Percentiles rank a stretch among this genome's conserved stretches.
phyloP scores from a whole-genome alignment of 2,329 filamentous ascomycete genomes.

The Ophiostoma perfectum region DNA sequence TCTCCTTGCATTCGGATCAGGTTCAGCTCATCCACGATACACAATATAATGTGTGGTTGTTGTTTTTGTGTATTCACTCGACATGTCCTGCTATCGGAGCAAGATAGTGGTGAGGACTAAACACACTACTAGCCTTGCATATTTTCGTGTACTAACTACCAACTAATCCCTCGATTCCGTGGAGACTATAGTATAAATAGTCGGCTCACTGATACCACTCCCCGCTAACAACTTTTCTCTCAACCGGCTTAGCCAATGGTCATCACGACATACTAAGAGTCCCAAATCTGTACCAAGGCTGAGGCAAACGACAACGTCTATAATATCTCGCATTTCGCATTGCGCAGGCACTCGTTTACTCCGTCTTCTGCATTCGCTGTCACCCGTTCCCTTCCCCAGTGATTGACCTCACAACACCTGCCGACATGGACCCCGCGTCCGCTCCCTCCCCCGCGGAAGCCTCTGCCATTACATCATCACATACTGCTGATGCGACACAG shows the following conservation, averaged over 20 bases:
- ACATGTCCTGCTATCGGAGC: neutral
- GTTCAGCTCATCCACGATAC: too few species aligned
- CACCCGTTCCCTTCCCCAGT: neutral
- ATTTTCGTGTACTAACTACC: neutral
- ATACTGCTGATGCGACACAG: neutral
- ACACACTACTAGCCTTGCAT: neutral
- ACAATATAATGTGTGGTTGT: too few species aligned
- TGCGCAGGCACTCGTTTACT: neutral
- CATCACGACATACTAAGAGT: slow-evolving; percentile 5
- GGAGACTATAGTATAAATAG: neutral
- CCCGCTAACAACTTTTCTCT: slow-evolving; percentile 19
- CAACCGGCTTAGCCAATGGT: neutral
- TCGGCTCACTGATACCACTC: neutral
- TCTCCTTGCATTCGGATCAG: too few species aligned
- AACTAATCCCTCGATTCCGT: too few species aligned
- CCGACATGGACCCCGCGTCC: slow-evolving; percentile 18
- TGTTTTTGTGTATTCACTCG: too few species aligned
- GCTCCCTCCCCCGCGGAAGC: slow-evolving; percentile 7
- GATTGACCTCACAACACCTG: neutral
- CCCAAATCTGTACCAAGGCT: neutral
- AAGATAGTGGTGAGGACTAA: neutral
- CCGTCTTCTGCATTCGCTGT: neutral
- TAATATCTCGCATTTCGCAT: too few species aligned
- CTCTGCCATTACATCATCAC: slow-evolving; percentile 16
- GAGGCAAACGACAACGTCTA: neutral